Percentiles rank a stretch among this genome's conserved stretches.
These are phyloP conservation scores for Picochlorum sp. DNA, from an alignment of 139 green algal species.

Conservation along the genomic window DNA sequence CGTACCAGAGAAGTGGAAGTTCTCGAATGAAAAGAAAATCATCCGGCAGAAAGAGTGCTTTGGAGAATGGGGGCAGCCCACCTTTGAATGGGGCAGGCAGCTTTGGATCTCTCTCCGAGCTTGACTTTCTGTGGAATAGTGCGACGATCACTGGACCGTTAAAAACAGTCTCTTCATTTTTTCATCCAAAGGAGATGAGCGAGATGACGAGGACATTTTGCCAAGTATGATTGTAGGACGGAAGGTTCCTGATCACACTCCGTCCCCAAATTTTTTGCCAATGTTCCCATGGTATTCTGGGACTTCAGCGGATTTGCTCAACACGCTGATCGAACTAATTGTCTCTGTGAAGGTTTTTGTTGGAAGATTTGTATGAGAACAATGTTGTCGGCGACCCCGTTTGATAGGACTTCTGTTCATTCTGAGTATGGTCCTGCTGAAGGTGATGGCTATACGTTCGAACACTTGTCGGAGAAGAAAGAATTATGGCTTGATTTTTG, in stretches of 20 bases:
- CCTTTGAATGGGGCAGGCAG: neutral
- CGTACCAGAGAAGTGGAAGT: too few species aligned
- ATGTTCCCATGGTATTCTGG: constrained; percentile 83
- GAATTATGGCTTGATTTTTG: constrained; percentile 85
- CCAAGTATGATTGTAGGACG: constrained; percentile 7
- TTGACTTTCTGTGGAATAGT: too few species aligned
- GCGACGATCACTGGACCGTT: too few species aligned
- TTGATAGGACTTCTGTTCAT: neutral
- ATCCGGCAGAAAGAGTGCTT: neutral
- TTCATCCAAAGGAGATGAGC: neutral
- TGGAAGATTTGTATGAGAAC: constrained; percentile 79
- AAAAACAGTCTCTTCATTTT: too few species aligned
- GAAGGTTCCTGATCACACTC: constrained; percentile 8
- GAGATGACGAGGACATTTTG: neutral
- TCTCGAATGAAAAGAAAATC: too few species aligned
- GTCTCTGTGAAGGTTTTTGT: constrained; percentile 82
- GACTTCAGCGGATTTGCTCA: constrained; percentile 77
- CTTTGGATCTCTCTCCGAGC: neutral
- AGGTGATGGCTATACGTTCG: constrained; percentile 80
- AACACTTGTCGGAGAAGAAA: constrained; percentile 51
- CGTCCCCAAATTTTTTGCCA: constrained; percentile 52
- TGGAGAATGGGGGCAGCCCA: neutral
- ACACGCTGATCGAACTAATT: constrained; percentile 73
- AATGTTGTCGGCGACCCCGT: constrained; percentile 49
- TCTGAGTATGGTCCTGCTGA: constrained; percentile 26